A percentile compares a stretch with the other conserved stretches of the same genome.
phyloP scores from a whole-genome alignment of 371 early-diverging fungal species.

The Encephalitozoon cuniculi region DNA sequence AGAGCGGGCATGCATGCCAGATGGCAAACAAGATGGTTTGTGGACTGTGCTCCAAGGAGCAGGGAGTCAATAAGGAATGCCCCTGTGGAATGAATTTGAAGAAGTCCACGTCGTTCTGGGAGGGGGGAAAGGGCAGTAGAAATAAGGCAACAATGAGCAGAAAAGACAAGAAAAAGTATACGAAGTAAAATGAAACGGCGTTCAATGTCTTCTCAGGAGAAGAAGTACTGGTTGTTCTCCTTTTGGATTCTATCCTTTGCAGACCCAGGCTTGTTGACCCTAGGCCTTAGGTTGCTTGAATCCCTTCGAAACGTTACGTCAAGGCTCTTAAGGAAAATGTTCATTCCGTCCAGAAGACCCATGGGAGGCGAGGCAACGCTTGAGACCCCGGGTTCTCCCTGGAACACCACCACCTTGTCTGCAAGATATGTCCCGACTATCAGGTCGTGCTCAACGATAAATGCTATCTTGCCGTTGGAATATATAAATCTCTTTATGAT shows the following conservation, averaged over 20 bases:
- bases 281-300: conserved; percentile 89
- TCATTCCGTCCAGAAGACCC: conserved; percentile 86
- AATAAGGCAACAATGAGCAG: conserved; percentile 70
- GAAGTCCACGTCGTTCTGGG: conserved; percentile 71
- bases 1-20: conserved; percentile 64
- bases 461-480: conserved; percentile 89
- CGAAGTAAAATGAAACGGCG: conserved; percentile 14
- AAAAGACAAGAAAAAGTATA: conserved; percentile 66
- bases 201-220: conserved; percentile 63
- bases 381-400: conserved; percentile 75
- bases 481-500: conserved; percentile 95
- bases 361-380: conserved; percentile 73
- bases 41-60: conserved; percentile 78
- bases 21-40: conserved; percentile 75
- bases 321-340: conserved; percentile 82
- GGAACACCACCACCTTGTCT: conserved; percentile 93
- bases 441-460: conserved; percentile 99
- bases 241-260: conserved; percentile 96
- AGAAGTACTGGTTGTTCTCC: conserved; percentile 78
- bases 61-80: conserved; percentile 64
- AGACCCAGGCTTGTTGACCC: conserved; percentile 93
- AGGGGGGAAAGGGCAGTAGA: conserved; percentile 84
- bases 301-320: conserved; percentile 97
- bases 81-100: conserved; percentile 65
- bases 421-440: conserved; percentile 99